Evolutionary conservation across 805 yeast species (phyloP).

Genomic region (Candida insectalens): DNA sequence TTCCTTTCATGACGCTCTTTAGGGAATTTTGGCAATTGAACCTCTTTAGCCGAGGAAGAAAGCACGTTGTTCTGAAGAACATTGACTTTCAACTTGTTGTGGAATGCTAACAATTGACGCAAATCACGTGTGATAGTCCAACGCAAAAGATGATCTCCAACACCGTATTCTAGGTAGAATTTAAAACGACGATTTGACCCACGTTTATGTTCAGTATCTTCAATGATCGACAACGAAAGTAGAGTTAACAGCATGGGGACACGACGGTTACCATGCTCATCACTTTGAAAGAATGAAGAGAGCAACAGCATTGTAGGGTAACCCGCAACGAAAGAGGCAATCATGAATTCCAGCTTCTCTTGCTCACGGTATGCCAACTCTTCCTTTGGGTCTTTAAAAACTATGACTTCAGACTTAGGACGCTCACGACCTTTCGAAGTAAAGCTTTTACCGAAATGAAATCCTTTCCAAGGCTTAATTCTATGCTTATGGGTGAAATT

Average conservation of each 20-base stretch:
- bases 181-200: slow-evolving; percentile 38
- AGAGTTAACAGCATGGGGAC: slow-evolving; percentile 77
- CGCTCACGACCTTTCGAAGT: neutral
- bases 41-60: slow-evolving; percentile 10
- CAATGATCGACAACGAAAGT: slow-evolving; percentile 54
- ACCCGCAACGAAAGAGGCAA: slow-evolving; percentile 50
- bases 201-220: slow-evolving; percentile 24
- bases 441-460: no score
- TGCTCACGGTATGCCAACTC: slow-evolving; percentile 17
- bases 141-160: slow-evolving; percentile 64
- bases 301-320: slow-evolving; percentile 67
- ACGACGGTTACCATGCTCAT: slow-evolving; percentile 65
- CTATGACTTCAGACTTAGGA: neutral
- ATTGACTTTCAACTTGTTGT: slow-evolving; percentile 53
- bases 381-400: slow-evolving; percentile 3
- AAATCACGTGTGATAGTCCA: slow-evolving; percentile 75
- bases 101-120: slow-evolving; percentile 63
- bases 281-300: slow-evolving; percentile 66
- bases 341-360: slow-evolving; percentile 22
- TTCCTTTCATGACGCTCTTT: slow-evolving; percentile 4
- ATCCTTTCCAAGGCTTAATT: neutral
- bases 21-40: slow-evolving; percentile 30
- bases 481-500: neutral
- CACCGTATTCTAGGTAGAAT: slow-evolving; percentile 83
- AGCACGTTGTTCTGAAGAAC: slow-evolving; percentile 32